Base-by-base conservation (phyloP, 148 eudicot species). In the Rhododendron vialii region DNA sequence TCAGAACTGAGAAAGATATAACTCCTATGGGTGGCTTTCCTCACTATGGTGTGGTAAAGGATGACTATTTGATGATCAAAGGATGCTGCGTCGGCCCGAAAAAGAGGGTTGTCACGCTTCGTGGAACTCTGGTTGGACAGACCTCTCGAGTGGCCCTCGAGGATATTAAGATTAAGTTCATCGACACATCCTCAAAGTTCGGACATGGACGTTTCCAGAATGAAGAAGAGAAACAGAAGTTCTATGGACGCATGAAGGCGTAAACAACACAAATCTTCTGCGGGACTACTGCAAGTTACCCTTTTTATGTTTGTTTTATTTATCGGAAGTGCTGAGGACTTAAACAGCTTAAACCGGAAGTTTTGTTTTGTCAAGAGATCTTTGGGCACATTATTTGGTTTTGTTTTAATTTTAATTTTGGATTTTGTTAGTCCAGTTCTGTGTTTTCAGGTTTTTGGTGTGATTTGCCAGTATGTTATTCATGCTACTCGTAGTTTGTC, bases 11-110 rank as follows among this genome's bases (percentile, higher is more conserved):
- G 92, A 96, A 96, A 84, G 95, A 95, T 67, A 92, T 94, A 15
- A 96, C 98, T 28, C 98, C 98, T 1, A 92, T 96, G 91, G 98
- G 98, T 87, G 98, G 98, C n/a, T 96, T 96, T 92, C 94, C 96
- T 35, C 98, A 95, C 88, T 96, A 96, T 33, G 98, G 96, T 90
- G 88, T 93, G 59, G 98, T 96, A 55, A 96, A 96, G 89, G 98
- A 95, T 45, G 98, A 96, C 82, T 96, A 93, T 86, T 57, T 96
- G 45, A 76, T 95, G 94, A 96, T 96, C 85, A 95, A 95, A 87
- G 98, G 98, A 38, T 88, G 98, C 87, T 89, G 91, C 89, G 95
- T 92, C 67, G 98, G 98, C 1, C 96, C 99, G 0, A 96, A 94
- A 90, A 96, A 96, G 91, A 92, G 99, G 83, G 99, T 96, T 50